phyloP scores from a whole-genome alignment of 2,329 filamentous ascomycete genomes.

The Arachnomyces sp. region DNA sequence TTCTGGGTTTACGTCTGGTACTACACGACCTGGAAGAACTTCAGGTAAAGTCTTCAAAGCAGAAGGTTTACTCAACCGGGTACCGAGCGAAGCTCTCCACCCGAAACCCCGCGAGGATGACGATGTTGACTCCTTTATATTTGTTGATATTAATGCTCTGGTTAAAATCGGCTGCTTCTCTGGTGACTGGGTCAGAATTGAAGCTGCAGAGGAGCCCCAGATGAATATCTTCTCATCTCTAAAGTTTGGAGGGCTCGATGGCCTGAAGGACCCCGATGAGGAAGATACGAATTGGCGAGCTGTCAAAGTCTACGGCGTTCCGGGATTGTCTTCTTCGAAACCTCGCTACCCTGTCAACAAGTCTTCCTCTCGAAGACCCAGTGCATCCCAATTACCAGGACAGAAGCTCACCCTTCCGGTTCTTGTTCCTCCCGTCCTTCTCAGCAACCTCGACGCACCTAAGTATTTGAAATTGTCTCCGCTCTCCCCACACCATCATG shows the following conservation, averaged over 20 bases:
- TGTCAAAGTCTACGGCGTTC: constrained; percentile 79
- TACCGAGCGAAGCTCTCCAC: constrained; percentile 72
- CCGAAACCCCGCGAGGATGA: constrained; percentile 78
- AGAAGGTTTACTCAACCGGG: constrained; percentile 62
- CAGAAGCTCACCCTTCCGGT: constrained; percentile 49
- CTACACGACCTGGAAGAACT: constrained; percentile 62
- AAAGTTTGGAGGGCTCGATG: constrained; percentile 47
- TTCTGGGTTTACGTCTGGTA: constrained; percentile 78
- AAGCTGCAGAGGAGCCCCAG: constrained; percentile 62
- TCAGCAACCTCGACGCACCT: constrained; percentile 75
- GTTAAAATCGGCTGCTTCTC: constrained; percentile 93
- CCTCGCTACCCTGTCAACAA: constrained; percentile 48
- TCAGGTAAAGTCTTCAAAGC: constrained; percentile 76
- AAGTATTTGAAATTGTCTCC: constrained; percentile 71
- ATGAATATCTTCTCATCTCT: constrained; percentile 51
- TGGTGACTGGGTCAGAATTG: constrained; percentile 88
- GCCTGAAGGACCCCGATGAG: constrained; percentile 36
- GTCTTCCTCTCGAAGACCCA: constrained; percentile 43
- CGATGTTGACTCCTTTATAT: constrained; percentile 76
- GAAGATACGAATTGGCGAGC: constrained; percentile 69
- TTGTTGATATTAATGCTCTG: constrained; percentile 78
- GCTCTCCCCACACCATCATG: constrained; percentile 35
- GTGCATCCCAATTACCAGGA: constrained; percentile 43
- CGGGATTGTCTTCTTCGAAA: constrained; percentile 51
- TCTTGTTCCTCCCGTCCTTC: constrained; percentile 75